phyloP scores from a whole-genome alignment of 495 filamentous ascomycete genomes.

The Hypoxylon fuscum region DNA sequence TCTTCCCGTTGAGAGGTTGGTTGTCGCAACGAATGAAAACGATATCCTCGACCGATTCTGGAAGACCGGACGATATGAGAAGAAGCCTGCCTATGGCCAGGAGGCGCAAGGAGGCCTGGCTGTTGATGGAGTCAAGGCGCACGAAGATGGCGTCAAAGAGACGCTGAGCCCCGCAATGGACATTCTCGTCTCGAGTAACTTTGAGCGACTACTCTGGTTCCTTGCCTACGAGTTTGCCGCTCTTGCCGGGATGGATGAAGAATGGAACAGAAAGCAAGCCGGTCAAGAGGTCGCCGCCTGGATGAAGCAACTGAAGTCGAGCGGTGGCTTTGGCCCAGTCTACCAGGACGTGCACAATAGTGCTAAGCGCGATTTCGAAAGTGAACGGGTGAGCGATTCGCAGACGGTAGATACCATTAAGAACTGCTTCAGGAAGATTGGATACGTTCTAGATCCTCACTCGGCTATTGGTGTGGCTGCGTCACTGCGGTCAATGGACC shows the following conservation, averaged over 20 bases:
- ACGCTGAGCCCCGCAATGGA: conserved; percentile 95
- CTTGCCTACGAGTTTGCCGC: conserved; percentile 72
- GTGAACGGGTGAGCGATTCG: conserved; percentile 81
- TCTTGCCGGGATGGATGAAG: conserved; percentile 61
- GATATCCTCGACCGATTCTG: conserved; percentile 89
- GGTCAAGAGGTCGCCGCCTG: conserved; percentile 73
- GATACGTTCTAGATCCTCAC: conserved; percentile 92
- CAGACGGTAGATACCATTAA: conserved; percentile 81
- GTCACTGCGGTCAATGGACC: conserved; percentile 68
- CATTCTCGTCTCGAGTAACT: conserved; percentile 93
- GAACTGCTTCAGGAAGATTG: conserved; percentile 65
- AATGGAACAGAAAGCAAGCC: conserved; percentile 67
- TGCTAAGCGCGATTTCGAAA: conserved; percentile 75
- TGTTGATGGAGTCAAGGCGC: conserved; percentile 71
- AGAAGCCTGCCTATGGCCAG: conserved; percentile 66
- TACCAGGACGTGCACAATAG: conserved; percentile 69
- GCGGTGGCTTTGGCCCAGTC: conserved; percentile 81
- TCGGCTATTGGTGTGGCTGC: conserved; percentile 85
- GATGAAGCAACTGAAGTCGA: conserved; percentile 77
- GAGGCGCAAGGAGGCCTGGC: conserved; percentile 65
- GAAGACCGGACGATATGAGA: conserved; percentile 83
- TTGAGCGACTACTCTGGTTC: conserved; percentile 96
- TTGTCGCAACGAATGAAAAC: conserved; percentile 92
- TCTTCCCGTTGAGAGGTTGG: conserved; percentile 80
- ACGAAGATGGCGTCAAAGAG: conserved; percentile 79